phyloP scores from a whole-genome alignment of 306 rosid species.

The Elaeagnus macrophylla region DNA sequence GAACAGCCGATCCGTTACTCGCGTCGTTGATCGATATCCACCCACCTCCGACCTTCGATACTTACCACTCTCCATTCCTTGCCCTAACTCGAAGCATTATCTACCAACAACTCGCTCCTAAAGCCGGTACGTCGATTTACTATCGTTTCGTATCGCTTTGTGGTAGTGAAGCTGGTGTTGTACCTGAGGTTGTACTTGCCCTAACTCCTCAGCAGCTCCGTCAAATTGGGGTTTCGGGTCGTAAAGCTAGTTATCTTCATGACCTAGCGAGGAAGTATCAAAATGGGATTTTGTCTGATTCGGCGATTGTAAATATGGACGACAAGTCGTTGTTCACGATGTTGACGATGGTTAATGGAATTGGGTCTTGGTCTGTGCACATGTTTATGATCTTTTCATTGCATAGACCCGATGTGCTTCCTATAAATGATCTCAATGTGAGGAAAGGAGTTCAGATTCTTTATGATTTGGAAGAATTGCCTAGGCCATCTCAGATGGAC shows the following conservation, averaged over 20 bases:
- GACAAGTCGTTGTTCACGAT: constrained; percentile 92
- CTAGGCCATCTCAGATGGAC: constrained; percentile 97
- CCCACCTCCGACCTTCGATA: constrained; percentile 65
- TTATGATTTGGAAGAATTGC: constrained; percentile 72
- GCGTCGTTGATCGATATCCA: constrained; percentile 62
- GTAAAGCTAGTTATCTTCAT: constrained; percentile 89
- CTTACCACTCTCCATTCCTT: constrained; percentile 71
- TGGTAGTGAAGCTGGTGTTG: constrained; percentile 68
- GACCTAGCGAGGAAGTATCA: constrained; percentile 89
- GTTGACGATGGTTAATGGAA: constrained; percentile 98
- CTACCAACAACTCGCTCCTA: constrained; percentile 90
- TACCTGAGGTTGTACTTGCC: constrained; percentile 72
- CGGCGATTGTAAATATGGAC: constrained; percentile 93
- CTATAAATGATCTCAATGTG: constrained; percentile 76
- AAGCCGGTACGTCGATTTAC: constrained; percentile 92
- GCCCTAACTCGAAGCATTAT: constrained; percentile 87
- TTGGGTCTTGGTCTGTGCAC: constrained; percentile 99
- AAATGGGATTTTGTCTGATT: constrained; percentile 83
- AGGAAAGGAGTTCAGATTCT: constrained; percentile 87
- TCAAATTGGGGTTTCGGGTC: constrained; percentile 87
- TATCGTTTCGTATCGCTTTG: constrained; percentile 72
- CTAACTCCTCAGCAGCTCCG: constrained; percentile 74
- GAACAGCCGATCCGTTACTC: constrained; percentile 72
- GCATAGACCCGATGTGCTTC: constrained; percentile 92
- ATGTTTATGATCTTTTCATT: constrained; percentile 99